Evolutionary conservation across 2,329 filamentous ascomycete species (phyloP).

Genomic region (Pseudocercospora pini-densiflorae): DNA sequence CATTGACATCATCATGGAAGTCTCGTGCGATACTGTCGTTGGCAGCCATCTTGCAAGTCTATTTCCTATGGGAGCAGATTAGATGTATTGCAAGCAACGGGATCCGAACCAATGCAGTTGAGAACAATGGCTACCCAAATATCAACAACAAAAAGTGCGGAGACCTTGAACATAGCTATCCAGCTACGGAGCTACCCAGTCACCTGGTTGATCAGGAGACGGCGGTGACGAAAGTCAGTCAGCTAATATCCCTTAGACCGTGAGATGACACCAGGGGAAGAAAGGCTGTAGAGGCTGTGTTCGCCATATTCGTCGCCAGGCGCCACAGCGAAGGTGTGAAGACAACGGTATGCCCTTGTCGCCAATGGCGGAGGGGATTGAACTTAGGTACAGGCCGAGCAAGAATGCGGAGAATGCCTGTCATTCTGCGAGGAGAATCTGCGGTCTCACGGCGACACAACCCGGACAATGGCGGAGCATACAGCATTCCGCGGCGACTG

Average conservation of each 20-base stretch:
- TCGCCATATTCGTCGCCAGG: background rate
- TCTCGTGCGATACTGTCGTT: conserved; percentile 27
- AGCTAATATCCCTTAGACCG: conserved; percentile 1
- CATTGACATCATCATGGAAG: conserved; percentile 25
- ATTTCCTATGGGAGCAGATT: background rate
- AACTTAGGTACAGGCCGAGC: conserved; percentile 3
- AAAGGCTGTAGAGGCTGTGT: conserved; percentile 8
- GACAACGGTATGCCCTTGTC: background rate
- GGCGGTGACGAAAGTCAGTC: conserved; percentile 10
- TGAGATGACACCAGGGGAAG: background rate
- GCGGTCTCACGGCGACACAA: background rate
- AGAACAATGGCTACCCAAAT: background rate
- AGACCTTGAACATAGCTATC: background rate
- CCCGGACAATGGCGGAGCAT: background rate
- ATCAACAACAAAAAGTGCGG: conserved; percentile 7
- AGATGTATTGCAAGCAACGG: background rate
- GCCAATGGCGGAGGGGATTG: conserved; percentile 15
- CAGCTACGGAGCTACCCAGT: conserved; percentile 12
- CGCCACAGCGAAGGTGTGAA: background rate
- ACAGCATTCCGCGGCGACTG: background rate
- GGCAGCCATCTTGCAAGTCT: conserved; percentile 10
- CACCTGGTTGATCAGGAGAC: conserved; percentile 15
- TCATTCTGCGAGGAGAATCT: background rate
- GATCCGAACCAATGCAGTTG: background rate
- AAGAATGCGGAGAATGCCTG: conserved; percentile 25